Evolutionary conservation across 2,329 filamentous ascomycete species (phyloP).

Genomic region (Geosmithia flava): DNA sequence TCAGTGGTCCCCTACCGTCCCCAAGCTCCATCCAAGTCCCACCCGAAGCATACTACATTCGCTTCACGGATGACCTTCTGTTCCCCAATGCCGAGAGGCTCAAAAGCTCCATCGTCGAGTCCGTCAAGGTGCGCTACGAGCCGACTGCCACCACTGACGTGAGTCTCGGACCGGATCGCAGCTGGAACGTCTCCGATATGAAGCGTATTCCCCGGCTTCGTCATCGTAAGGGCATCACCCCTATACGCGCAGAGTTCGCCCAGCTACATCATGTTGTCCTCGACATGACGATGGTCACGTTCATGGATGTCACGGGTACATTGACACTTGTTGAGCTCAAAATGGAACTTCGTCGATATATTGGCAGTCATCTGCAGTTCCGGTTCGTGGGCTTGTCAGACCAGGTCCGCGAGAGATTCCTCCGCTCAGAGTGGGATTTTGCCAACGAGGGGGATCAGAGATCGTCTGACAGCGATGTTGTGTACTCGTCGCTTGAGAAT

Average conservation of each 20-base stretch:
- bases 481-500: slow-evolving; percentile 8
- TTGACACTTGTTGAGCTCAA: slow-evolving; percentile 34
- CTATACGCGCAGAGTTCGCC: slow-evolving; percentile 16
- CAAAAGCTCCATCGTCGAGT: slow-evolving; percentile 35
- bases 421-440: slow-evolving; percentile 23
- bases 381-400: slow-evolving; percentile 34
- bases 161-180: slow-evolving; percentile 27
- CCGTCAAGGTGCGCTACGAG: slow-evolving; percentile 25
- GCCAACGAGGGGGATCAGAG: slow-evolving; percentile 14
- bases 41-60: slow-evolving; percentile 41
- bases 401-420: slow-evolving; percentile 24
- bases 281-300: slow-evolving; percentile 37
- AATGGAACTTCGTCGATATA: slow-evolving; percentile 33
- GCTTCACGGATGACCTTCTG: slow-evolving; percentile 43
- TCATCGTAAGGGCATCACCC: slow-evolving; percentile 21
- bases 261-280: slow-evolving; percentile 27
- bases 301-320: slow-evolving; percentile 40
- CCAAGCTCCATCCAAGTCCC: slow-evolving; percentile 16
- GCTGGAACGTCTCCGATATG: slow-evolving; percentile 40
- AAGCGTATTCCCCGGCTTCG: slow-evolving; percentile 33
- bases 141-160: slow-evolving; percentile 26
- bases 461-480: slow-evolving; percentile 5
- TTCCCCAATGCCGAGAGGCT: slow-evolving; percentile 47
- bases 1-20: slow-evolving; percentile 6
- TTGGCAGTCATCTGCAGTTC: slow-evolving; percentile 29